Evolutionary conservation across 805 yeast species (phyloP).

Genomic region (Schwanniomyces occidentalis): DNA sequence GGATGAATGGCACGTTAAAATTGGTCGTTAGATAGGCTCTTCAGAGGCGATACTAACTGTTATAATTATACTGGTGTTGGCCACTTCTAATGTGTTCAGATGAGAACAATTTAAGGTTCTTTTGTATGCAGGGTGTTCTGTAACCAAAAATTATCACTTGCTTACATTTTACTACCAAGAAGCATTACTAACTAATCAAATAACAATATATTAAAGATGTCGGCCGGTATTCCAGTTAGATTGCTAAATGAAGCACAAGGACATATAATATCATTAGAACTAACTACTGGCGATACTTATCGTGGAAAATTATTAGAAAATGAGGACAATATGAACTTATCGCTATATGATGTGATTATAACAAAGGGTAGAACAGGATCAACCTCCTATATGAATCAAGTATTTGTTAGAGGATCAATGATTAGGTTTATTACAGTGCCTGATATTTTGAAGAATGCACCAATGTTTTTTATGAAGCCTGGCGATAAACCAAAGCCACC

Average conservation of each 20-base stretch:
- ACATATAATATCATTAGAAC: slow-evolving; percentile 79
- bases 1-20: too few species aligned
- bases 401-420: slow-evolving; percentile 89
- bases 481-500: slow-evolving; percentile 70
- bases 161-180: too few species aligned
- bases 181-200: too few species aligned
- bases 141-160: too few species aligned
- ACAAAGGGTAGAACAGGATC: slow-evolving; percentile 71
- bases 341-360: slow-evolving; percentile 75
- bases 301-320: slow-evolving; percentile 83
- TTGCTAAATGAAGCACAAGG: slow-evolving; percentile 88
- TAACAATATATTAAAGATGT: slow-evolving; percentile 35
- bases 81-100: neutral
- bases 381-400: slow-evolving; percentile 75
- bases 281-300: slow-evolving; percentile 82
- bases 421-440: slow-evolving; percentile 84
- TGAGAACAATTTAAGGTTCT: too few species aligned
- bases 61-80: too few species aligned
- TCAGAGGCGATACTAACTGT: too few species aligned
- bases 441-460: slow-evolving; percentile 84
- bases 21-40: too few species aligned
- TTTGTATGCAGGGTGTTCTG: slow-evolving; percentile 2
- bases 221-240: slow-evolving; percentile 79
- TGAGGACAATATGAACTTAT: slow-evolving; percentile 95
- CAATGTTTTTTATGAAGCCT: slow-evolving; percentile 69